These are phyloP conservation scores for Boletus nobilissimus DNA, from an alignment of 1,284 basidiomycete genomes.

Conservation along the genomic window DNA sequence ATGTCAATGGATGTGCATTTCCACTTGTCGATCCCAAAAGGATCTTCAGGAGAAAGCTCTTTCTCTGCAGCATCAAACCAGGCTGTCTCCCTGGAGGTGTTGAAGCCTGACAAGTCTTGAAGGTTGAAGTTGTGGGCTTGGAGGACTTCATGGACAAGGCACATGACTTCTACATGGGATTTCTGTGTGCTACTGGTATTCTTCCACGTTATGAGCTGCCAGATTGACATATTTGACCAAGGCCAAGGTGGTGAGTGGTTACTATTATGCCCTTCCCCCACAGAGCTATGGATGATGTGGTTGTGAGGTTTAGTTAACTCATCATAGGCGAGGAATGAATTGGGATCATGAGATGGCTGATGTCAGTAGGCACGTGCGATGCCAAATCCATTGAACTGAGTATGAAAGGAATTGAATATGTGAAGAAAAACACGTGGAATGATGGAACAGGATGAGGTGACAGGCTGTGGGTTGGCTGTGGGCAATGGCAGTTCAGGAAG, in stretches of 20 bases:
- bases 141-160: slow-evolving; percentile 1
- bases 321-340: neutral
- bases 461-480: neutral
- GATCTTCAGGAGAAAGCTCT: neutral
- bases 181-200: neutral
- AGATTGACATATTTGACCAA: slow-evolving; percentile 3
- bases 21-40: slow-evolving; percentile 4
- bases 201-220: slow-evolving; percentile 12
- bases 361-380: neutral
- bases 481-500: slow-evolving; percentile 1
- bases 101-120: neutral
- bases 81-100: neutral
- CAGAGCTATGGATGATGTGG: neutral
- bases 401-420: neutral
- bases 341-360: slow-evolving; percentile 1
- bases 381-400: slow-evolving; percentile 17
- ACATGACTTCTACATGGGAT: slow-evolving; percentile 9
- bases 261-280: neutral
- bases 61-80: neutral
- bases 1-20: neutral
- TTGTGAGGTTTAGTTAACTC: neutral
- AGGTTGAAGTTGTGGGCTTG: no score
- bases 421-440: slow-evolving; percentile 7
- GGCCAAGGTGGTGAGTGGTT: slow-evolving; percentile 9
- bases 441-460: neutral